Base-by-base conservation (phyloP, 140 eudicot genomes). In the Senecio squalidus region DNA sequence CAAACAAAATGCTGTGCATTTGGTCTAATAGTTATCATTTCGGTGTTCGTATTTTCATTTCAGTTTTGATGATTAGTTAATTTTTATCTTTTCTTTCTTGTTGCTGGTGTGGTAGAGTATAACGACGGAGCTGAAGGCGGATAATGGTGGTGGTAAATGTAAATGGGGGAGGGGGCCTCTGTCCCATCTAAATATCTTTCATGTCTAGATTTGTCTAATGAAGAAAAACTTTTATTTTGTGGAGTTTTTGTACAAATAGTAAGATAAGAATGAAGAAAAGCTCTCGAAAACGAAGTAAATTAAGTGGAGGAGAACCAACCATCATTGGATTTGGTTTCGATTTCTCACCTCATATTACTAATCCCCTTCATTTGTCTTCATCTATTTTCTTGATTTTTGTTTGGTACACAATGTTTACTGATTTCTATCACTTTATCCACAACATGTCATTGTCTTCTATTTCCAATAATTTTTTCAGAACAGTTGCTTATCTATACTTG, bases 261-360 rank as follows among this genome's bases (percentile, higher is more conserved):
- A 30, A 16, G 70, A 61, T 29, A 70, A 70, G 22, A 61, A 52
- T 61, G 61, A 30, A 53, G 38, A 24, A 43, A 54, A 30, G 39
- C 11, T 22, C 2, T 39, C 28, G 21, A 39, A 60, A 44, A 52
- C 62, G 60, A 18, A 61, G 74, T 64, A 69, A 22, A 39, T 58
- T 49, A 55, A 66, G 79, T 77, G 79, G 75, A 69, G 36, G 78
- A 70, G 55, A 81, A 50, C 24, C 74, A 63, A 53, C 71, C 63
- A 58, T 66, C 62, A 68, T 65, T 9, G 72, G 86, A 76, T 80
- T 64, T 52, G 70, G 82, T 48, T 59, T 47, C 65, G 17, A 76
- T 65, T 77, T 56, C 75, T 55, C 74, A 77, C 84, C 84, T 78
- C 82, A 79, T 64, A 67, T 67, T 27, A 56, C 89, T 75, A 73